A percentile compares a stretch with the other conserved stretches of the same genome.
phyloP scores from a whole-genome alignment of 129 eudicot species.

The carrot (Daucus carota) region DH1_v3.0 NC_030383.2:15136001-15136500 shows the following conservation, averaged over 20 bases:
- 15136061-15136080: not conserved
- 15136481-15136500: no score
- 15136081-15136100: not conserved
- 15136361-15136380: no score
- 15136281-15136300: not conserved
- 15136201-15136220: not conserved
- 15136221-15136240: not conserved
- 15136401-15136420: no score
- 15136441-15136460: no score
- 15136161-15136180: not conserved
- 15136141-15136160: not conserved
- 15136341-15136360: no score
- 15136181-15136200: not conserved
- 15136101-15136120: not conserved
- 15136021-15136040: not conserved
- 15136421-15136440: no score
- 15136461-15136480: no score
- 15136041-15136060: not conserved
- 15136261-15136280: not conserved
- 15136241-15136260: not conserved
- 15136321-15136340: no score
- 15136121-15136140: not conserved
- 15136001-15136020: conserved; percentile 11
- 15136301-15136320: no score
- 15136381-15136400: no score